phyloP scores from a whole-genome alignment of 2,329 filamentous ascomycete genomes.

The Pyrenochaeta sp. region DNA sequence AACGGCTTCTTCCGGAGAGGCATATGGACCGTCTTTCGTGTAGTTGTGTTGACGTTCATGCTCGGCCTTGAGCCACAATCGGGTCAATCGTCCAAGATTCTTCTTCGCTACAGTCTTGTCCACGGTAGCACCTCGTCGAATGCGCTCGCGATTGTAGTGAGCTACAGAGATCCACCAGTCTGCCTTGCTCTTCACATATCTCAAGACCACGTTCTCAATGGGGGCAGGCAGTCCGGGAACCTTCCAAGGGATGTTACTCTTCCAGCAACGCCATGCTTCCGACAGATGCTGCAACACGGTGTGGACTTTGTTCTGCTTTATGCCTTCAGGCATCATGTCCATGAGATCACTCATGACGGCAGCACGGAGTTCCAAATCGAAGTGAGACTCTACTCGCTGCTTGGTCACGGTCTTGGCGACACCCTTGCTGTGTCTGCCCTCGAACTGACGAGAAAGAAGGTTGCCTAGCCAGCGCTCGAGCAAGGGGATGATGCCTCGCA shows the following conservation, averaged over 20 bases:
- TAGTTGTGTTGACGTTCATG: constrained; percentile 99
- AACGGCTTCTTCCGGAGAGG: constrained; percentile 97
- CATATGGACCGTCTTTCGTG: constrained; percentile 98
- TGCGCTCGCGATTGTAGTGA: constrained; percentile 98
- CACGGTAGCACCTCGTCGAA: constrained; percentile 92
- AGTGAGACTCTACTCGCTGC: constrained; percentile 98
- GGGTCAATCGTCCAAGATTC: constrained; percentile 92
- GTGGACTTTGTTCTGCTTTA: constrained; percentile 99
- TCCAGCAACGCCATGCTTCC: constrained; percentile 99
- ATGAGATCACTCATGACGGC: constrained; percentile 99
- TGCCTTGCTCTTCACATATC: constrained; percentile 98
- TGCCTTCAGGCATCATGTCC: constrained; percentile 99
- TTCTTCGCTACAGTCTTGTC: constrained; percentile 99
- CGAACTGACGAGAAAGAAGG: constrained; percentile 93
- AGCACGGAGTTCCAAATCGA: constrained; percentile 93
- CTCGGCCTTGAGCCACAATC: constrained; percentile 96
- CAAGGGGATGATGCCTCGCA: constrained; percentile 96
- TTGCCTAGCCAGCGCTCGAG: constrained; percentile 98
- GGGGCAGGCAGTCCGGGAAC: constrained; percentile 94
- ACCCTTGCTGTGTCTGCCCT: constrained; percentile 97
- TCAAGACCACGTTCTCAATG: constrained; percentile 97
- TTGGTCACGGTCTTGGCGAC: constrained; percentile 99
- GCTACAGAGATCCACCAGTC: constrained; percentile 99
- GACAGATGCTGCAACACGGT: constrained; percentile 96
- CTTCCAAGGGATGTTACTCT: constrained; percentile 99